These are phyloP conservation scores for Sarocladiaceae sp. DNA, from an alignment of 2,329 filamentous ascomycete species.

Conservation along the genomic window DNA sequence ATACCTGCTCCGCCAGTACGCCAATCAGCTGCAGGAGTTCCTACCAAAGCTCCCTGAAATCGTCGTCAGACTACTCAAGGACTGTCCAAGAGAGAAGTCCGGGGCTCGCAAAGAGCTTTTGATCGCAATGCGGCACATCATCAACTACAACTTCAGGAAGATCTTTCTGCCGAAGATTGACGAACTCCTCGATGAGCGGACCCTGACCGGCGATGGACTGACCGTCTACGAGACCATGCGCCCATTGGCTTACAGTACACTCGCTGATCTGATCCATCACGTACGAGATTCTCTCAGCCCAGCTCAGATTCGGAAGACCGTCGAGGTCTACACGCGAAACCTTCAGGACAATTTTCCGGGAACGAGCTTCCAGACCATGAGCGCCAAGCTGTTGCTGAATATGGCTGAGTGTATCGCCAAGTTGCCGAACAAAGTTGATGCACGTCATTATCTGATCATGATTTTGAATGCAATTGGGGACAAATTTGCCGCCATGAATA, in stretches of 20 bases:
- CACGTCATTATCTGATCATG: slow-evolving; percentile 92
- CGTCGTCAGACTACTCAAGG: slow-evolving; percentile 84
- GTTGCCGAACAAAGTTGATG: slow-evolving; percentile 87
- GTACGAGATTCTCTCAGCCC: slow-evolving; percentile 84
- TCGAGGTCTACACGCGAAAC: slow-evolving; percentile 96
- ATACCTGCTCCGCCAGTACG: slow-evolving; percentile 84
- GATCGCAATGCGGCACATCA: slow-evolving; percentile 95
- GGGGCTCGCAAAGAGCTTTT: slow-evolving; percentile 90
- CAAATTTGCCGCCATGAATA: slow-evolving; percentile 97
- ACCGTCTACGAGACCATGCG: slow-evolving; percentile 97
- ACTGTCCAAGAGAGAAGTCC: slow-evolving; percentile 93
- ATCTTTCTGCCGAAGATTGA: slow-evolving; percentile 95
- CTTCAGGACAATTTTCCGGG: slow-evolving; percentile 93
- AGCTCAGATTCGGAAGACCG: slow-evolving; percentile 90
- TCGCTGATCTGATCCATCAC: slow-evolving; percentile 96
- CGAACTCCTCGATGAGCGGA: slow-evolving; percentile 88
- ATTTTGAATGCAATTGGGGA: slow-evolving; percentile 97
- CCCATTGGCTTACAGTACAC: slow-evolving; percentile 94
- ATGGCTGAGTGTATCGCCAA: slow-evolving; percentile 98
- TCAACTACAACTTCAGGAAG: slow-evolving; percentile 97
- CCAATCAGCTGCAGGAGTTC: slow-evolving; percentile 83
- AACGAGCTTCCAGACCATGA: slow-evolving; percentile 99
- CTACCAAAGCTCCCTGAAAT: slow-evolving; percentile 80
- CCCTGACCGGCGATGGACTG: slow-evolving; percentile 88
- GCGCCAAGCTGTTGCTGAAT: slow-evolving; percentile 91